Percentiles rank a stretch among this genome's conserved stretches.
phyloP scores from a whole-genome alignment of 345 rosid genomes.

The Syzygium aqueum region DNA sequence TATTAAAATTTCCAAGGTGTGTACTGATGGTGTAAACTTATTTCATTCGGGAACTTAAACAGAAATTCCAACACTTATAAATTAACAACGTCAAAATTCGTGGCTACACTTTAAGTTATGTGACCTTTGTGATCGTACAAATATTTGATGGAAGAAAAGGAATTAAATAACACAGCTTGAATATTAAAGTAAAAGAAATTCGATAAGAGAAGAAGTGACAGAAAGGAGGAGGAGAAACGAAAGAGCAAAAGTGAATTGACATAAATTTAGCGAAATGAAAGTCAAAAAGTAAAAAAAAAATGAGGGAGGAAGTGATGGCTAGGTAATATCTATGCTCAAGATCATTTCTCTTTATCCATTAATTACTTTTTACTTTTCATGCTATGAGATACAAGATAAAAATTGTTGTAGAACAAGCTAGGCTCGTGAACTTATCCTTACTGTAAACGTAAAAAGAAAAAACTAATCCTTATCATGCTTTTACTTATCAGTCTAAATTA shows the following conservation, averaged over 20 bases:
- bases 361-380: not conserved
- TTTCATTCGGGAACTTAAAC: not conserved
- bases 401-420: not conserved
- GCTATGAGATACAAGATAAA: not conserved
- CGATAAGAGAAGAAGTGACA: not conserved
- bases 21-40: not conserved
- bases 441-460: no score
- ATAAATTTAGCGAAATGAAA: not conserved
- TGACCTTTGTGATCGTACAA: not conserved
- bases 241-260: not conserved
- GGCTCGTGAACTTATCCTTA: not conserved
- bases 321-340: not conserved
- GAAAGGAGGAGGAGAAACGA: not conserved
- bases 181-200: not conserved
- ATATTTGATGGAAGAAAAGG: not conserved
- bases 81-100: not conserved
- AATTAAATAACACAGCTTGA: not conserved
- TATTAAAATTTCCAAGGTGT: not conserved
- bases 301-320: not conserved
- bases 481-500: not conserved
- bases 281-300: not conserved
- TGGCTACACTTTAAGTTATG: not conserved
- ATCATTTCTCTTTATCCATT: not conserved
- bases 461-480: not conserved
- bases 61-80: not conserved